Evolutionary conservation across 257 asterid genomes (phyloP).

Genomic region (Capsicum rhomboideum): DNA sequence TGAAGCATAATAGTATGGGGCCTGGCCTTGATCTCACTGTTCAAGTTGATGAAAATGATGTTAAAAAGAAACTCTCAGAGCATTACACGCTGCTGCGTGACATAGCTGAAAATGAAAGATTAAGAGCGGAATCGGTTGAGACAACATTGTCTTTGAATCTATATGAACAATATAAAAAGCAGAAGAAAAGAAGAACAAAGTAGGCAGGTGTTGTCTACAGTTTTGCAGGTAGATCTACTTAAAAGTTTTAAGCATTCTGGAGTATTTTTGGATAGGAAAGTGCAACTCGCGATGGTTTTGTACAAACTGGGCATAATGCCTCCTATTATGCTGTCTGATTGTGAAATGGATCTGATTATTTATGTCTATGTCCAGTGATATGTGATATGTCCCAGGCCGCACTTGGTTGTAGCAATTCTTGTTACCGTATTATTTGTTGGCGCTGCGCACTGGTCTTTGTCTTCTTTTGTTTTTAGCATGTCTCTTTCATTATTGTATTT

Average conservation of each 20-base stretch:
- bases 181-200: conserved; percentile 38
- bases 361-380: neutral
- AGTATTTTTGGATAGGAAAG: neutral
- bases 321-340: neutral
- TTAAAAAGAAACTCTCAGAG: conserved; percentile 48
- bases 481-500: too few relatives aligned
- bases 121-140: conserved; percentile 54
- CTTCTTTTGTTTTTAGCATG: too few relatives aligned
- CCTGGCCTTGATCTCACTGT: conserved; percentile 8
- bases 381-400: neutral
- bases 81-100: conserved; percentile 53
- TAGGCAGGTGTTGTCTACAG: neutral
- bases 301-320: neutral
- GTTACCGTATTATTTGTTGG: neutral
- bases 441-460: too few relatives aligned
- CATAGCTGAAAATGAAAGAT: conserved; percentile 61
- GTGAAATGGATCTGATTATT: neutral
- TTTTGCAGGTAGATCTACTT: neutral
- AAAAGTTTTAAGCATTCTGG: neutral
- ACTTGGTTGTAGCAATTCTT: neutral
- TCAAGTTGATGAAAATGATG: conserved; percentile 33
- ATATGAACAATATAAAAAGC: conserved; percentile 45
- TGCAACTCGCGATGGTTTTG: neutral
- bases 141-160: conserved; percentile 37
- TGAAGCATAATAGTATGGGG: conserved; percentile 5